A percentile compares a stretch with the other conserved stretches of the same genome.
These are phyloP conservation scores for Macrophomina tecta DNA, from an alignment of 2,329 filamentous ascomycete genomes.

Conservation along the genomic window DNA sequence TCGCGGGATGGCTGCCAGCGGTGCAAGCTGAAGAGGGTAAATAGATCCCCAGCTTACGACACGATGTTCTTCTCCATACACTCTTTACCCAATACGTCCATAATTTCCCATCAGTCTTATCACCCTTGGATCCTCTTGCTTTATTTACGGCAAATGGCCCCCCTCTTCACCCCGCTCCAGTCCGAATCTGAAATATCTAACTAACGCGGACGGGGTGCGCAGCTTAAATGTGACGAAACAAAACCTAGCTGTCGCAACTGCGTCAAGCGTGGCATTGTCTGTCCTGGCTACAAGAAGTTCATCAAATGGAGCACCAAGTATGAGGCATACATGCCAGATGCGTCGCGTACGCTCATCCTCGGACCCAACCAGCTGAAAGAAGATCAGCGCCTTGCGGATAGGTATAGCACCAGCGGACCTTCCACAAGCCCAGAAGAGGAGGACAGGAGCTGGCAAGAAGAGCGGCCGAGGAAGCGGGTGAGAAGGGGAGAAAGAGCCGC, in stretches of 20 bases:
- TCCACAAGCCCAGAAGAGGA: constrained; percentile 9
- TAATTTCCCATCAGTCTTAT: background rate
- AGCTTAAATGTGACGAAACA: constrained; percentile 54
- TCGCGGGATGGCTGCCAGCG: constrained; percentile 38
- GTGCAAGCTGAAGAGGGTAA: constrained; percentile 38
- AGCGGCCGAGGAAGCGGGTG: constrained; percentile 7
- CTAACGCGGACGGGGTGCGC: constrained; percentile 24
- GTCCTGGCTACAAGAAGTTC: constrained; percentile 55
- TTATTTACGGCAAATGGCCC: no score
- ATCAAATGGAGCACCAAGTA: constrained; percentile 58
- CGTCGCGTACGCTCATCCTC: constrained; percentile 12
- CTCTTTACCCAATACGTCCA: constrained; percentile 10
- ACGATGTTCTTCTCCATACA: background rate
- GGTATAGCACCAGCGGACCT: background rate
- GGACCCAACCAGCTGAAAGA: constrained; percentile 21
- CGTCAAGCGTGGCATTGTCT: constrained; percentile 49
- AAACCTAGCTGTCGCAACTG: constrained; percentile 52
- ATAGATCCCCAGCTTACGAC: background rate
- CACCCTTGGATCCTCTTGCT: no score
- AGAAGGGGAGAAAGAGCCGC: background rate
- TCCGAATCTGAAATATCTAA: background rate
- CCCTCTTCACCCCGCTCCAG: no score
- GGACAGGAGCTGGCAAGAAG: background rate
- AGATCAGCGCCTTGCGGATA: constrained; percentile 1
- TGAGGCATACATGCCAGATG: constrained; percentile 49